Percentiles rank a stretch among this genome's conserved stretches.
Evolutionary conservation across 139 green algal species (phyloP).

Genomic region (Chlamydomonas urium): DNA sequence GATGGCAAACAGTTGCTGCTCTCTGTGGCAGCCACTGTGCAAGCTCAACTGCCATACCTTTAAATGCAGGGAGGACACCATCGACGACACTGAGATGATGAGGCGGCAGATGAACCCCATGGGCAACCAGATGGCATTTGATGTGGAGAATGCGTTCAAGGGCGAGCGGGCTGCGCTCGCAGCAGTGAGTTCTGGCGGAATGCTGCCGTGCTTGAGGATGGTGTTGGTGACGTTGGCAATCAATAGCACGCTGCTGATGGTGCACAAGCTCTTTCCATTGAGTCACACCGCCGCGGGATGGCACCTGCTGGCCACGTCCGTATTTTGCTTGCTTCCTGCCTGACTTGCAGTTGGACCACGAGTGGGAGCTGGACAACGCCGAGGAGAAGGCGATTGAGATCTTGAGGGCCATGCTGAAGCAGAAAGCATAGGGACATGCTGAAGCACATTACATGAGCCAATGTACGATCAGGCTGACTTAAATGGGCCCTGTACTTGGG

Average conservation of each 20-base stretch:
- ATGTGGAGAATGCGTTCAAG: slow-evolving; percentile 70
- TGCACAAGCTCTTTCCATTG: too few relatives aligned
- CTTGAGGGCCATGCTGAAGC: slow-evolving; percentile 27
- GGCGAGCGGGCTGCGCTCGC: slow-evolving; percentile 55
- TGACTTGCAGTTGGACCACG: slow-evolving; percentile 46
- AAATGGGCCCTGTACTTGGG: too few relatives aligned
- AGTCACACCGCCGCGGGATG: too few relatives aligned
- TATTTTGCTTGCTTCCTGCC: background rate
- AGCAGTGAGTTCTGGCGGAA: slow-evolving; percentile 15
- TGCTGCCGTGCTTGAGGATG: background rate
- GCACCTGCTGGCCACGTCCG: background rate
- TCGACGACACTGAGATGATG: slow-evolving; percentile 84
- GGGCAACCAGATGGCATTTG: slow-evolving; percentile 48
- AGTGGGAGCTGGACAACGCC: slow-evolving; percentile 61
- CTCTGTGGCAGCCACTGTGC: too few relatives aligned
- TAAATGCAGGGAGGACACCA: slow-evolving; percentile 63
- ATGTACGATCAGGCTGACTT: too few relatives aligned
- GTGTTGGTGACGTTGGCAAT: too few relatives aligned
- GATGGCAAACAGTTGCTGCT: too few relatives aligned
- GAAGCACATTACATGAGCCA: too few relatives aligned
- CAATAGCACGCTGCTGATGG: too few relatives aligned
- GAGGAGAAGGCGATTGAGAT: slow-evolving; percentile 53
- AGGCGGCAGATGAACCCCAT: slow-evolving; percentile 70
- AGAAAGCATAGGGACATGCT: too few relatives aligned
- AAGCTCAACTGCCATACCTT: too few relatives aligned